Evolutionary conservation across 2,329 filamentous ascomycete species (phyloP), one percentile per base, ranked within the genome.

Genomic region (Cyanodermella asteris): DNA sequence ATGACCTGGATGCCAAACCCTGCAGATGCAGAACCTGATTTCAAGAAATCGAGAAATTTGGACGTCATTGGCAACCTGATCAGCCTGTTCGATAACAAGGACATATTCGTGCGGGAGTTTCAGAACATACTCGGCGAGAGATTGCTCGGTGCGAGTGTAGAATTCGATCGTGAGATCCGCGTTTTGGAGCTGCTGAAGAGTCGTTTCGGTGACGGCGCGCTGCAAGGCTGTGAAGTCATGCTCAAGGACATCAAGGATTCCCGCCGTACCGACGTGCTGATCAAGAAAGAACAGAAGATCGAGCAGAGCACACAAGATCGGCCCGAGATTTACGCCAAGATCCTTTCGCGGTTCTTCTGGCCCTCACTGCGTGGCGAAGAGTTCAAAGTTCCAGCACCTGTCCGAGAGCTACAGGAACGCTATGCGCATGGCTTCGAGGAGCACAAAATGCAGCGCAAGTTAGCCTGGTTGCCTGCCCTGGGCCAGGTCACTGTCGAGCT

Each of bases 171-270:
- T 44, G 87, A 77, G 47, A 64, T 77, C 27, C 72, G 75, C 28
- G 75, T 93, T 4, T 60, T 94, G 5, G 71, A 84, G 29, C 61
- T 94, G 7, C 61, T 97, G 30, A 93, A 93, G 51, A 62, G 77
- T 32, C 70, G 82, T 6, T 82, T 93, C 28, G 84, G 84, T 13
- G 80, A 93, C 35, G 61, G 64, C 15, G 70, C 78, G 10, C 55
- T 97, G 22, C 87, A 94, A 44, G 76, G 77, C 24, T 93, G 82
- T 46, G 84, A 97, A 43, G 87, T 97, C 39, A 97, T 97, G 87
- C 64, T 97, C 29, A 77, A 74, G 34, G 87, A 97, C 44, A 75
- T 94, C 18, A 64, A 75, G 35, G 82, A 93, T 40, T 91, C 81
- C 2, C 61, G 62, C 31, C 62, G 66, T 20, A 65, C 90, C 30